A percentile compares a stretch with the other conserved stretches of the same genome.
These are phyloP conservation scores for Carex pumila DNA, from an alignment of 176 grass and related monocot species.

Conservation along the genomic window DNA sequence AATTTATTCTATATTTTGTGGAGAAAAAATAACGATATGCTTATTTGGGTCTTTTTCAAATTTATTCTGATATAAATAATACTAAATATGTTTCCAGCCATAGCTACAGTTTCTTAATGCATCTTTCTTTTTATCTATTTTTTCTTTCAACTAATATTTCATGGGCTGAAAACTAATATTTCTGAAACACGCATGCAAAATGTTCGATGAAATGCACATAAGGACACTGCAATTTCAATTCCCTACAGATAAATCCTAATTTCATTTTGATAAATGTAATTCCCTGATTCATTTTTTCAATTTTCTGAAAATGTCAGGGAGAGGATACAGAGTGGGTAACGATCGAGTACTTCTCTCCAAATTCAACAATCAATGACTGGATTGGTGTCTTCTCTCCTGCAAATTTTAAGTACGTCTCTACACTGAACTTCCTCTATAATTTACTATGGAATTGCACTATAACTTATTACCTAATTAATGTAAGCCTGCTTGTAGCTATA, in stretches of 20 bases:
- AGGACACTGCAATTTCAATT: neutral
- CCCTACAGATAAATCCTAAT: neutral
- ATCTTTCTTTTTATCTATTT: neutral
- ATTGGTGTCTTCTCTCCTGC: constrained; percentile 88
- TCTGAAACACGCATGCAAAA: neutral
- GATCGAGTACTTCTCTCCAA: constrained; percentile 31
- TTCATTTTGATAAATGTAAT: neutral
- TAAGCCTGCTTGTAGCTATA: neutral
- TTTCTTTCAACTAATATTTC: neutral
- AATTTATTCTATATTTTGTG: too few relatives aligned
- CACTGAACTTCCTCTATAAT: neutral
- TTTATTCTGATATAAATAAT: neutral
- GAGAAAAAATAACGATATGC: too few relatives aligned
- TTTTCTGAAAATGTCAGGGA: constrained; percentile 37
- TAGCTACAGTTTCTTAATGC: neutral
- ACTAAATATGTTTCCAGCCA: neutral
- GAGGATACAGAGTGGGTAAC: constrained; percentile 66
- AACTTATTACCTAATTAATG: neutral
- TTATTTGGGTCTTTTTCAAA: too few relatives aligned
- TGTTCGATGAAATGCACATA: neutral
- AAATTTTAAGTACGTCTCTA: constrained; percentile 52
- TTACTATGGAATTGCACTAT: neutral
- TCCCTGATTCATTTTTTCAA: neutral
- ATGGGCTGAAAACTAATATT: neutral
- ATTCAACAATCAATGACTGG: constrained; percentile 47